Conservation (phyloP, 2,329 filamentous ascomycete genomes). For the Scytalidium sp. region DNA sequence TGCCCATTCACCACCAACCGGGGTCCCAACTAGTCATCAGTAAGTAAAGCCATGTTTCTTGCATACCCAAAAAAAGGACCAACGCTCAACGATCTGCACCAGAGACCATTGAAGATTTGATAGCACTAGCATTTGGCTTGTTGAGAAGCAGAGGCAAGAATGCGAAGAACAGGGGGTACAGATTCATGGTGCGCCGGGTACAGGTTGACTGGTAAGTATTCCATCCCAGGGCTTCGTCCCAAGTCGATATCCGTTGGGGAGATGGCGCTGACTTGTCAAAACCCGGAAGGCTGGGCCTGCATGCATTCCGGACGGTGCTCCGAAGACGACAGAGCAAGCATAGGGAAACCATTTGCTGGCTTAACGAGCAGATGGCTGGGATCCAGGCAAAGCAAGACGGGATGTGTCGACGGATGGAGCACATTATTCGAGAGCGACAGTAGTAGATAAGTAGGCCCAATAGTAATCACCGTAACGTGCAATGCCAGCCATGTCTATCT, state of each 20-base stretch:
- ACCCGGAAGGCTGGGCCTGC: conserved; percentile 49
- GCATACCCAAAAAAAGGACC: background rate
- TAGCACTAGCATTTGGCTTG: conserved; percentile 20
- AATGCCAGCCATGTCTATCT: no score
- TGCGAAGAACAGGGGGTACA: conserved; percentile 14
- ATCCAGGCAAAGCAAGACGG: background rate
- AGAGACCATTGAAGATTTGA: conserved; percentile 19
- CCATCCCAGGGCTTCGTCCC: conserved; percentile 3
- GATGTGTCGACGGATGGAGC: background rate
- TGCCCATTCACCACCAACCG: conserved; percentile 57
- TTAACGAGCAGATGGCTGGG: conserved; percentile 44
- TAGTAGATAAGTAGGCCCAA: no score
- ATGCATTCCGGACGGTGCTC: conserved; percentile 69
- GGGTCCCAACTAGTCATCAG: conserved; percentile 52
- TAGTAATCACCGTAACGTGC: no score
- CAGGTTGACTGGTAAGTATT: conserved; percentile 27
- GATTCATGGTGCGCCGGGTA: conserved; percentile 17
- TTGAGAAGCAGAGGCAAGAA: conserved; percentile 22
- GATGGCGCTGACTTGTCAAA: conserved; percentile 36
- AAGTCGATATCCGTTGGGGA: conserved; percentile 8
- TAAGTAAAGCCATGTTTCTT: conserved; percentile 4
- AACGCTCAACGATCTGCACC: conserved; percentile 1
- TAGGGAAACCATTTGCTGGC: conserved; percentile 62
- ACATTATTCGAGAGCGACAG: background rate
- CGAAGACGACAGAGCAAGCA: conserved; percentile 70